Percentiles rank a stretch among this genome's conserved stretches.
Conservation (phyloP, 805 yeast species). For the Yarrowia sp. region DNA sequence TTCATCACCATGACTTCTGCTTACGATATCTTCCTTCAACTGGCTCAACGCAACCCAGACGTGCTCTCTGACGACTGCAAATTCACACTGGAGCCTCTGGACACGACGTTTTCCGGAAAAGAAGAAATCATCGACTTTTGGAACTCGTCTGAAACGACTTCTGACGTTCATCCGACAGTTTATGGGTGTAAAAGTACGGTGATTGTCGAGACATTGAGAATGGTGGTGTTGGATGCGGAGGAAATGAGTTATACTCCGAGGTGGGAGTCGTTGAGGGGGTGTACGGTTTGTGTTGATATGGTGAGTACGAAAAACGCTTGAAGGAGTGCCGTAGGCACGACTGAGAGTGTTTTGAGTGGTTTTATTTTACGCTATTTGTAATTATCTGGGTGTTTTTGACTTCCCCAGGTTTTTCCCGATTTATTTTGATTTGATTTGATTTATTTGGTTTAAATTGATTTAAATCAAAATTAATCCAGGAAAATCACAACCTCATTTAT, state of each 20-base stretch:
- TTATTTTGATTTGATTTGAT: too few relatives aligned
- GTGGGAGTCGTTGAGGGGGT: neutral
- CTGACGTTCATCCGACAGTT: neutral
- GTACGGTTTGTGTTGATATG: neutral
- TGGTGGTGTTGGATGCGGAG: neutral
- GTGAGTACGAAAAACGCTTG: neutral
- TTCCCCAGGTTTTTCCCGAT: neutral
- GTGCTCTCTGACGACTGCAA: neutral
- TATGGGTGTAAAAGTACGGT: neutral
- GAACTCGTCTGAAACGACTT: neutral
- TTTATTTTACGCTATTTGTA: too few relatives aligned
- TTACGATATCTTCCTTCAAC: neutral
- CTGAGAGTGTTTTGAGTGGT: neutral
- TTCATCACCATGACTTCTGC: neutral
- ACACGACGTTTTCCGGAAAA: neutral
- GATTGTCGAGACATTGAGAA: neutral
- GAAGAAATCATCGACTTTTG: neutral
- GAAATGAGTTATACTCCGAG: neutral
- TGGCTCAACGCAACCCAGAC: neutral
- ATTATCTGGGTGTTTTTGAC: too few relatives aligned
- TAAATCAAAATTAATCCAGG: too few relatives aligned
- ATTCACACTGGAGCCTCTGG: neutral
- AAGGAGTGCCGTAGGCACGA: too few relatives aligned
- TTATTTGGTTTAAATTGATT: too few relatives aligned
- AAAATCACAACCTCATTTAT: too few relatives aligned